Evolutionary conservation across 106 monocot species (phyloP), one percentile per base, ranked within the genome.

Genomic region (Phalaenopsis equestris): DNA sequence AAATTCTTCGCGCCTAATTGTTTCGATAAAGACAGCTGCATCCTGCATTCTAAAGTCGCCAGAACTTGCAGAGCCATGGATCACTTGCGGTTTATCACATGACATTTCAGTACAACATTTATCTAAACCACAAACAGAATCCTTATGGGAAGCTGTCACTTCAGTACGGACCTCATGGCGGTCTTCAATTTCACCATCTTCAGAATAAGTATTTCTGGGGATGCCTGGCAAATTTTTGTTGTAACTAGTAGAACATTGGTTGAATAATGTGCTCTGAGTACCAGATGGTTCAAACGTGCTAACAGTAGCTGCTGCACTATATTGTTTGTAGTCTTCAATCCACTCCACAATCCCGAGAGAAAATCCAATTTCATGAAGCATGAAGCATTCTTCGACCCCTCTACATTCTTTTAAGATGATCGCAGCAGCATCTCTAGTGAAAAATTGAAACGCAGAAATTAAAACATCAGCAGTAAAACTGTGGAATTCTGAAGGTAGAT

Each of bases 301-400:
- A 79, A 58, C 41, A 78, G 73, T 14, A 52, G 61, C 19, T 78
- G 30, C 16, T 52, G 80, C 84, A 23, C 42, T 78, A 78, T 79
- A 91, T 9, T 67, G 18, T 45, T 83, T 67, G 56, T 84, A 91
- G 47, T 91, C 91, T 18, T 86, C 76, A 56, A 91, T 83, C 91
- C 91, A 91, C 77, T 91, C 85, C 48, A 83, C 24, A n/a, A 88
- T 81, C 5, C 91, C 91, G 83, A 91, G 86, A 9, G 83, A 83
- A n/a, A 91, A 76, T 21, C 91, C 91, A 73, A 91, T 88, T 37
- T 83, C 83, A 91, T 91, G 91, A 80, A 91, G 88, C 88, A 91
- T 91, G 38, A 83, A 30, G 3, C 88, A 85, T 24, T 91, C 86
- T 80, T 73, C 39, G 45, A n/a, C 73, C 36, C 55, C 24, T 43